Evolutionary conservation across 768 basidiomycete species (phyloP).

Genomic region (Lentinula lateritia): DNA sequence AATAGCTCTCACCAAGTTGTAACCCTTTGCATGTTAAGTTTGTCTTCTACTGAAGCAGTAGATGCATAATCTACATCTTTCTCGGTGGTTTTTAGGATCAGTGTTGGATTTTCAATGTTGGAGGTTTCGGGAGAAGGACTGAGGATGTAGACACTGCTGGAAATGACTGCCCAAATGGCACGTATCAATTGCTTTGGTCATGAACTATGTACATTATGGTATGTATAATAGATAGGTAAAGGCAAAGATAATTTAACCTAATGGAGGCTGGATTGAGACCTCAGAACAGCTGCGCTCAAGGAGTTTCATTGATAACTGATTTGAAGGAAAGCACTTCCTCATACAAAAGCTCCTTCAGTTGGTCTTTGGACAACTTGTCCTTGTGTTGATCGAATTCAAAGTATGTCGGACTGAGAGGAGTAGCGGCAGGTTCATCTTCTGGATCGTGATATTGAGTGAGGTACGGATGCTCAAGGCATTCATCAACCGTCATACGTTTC

Average conservation of each 20-base stretch:
- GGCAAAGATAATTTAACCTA: neutral
- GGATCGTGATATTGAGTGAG: conserved; percentile 82
- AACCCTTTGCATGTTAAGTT: neutral
- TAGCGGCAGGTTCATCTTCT: conserved; percentile 80
- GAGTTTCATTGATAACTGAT: conserved; percentile 45
- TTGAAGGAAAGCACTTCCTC: conserved; percentile 78
- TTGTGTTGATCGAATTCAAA: conserved; percentile 87
- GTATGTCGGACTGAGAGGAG: conserved; percentile 76
- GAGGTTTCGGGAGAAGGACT: too few species aligned
- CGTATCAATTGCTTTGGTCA: neutral
- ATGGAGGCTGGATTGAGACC: too few species aligned
- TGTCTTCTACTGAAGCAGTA: too few species aligned
- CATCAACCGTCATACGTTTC: conserved; percentile 77
- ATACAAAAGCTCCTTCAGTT: conserved; percentile 79
- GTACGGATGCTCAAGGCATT: conserved; percentile 81
- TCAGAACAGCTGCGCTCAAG: neutral
- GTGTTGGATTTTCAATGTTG: too few species aligned
- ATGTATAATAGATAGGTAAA: conserved; percentile 2
- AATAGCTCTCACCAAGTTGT: neutral
- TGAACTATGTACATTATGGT: neutral
- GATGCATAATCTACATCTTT: too few species aligned
- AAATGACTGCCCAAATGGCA: neutral
- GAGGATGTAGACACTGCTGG: neutral
- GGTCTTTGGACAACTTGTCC: conserved; percentile 70
- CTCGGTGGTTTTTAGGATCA: too few species aligned